phyloP scores from a whole-genome alignment of 768 basidiomycete species.

The Dentipellis sp. region DNA sequence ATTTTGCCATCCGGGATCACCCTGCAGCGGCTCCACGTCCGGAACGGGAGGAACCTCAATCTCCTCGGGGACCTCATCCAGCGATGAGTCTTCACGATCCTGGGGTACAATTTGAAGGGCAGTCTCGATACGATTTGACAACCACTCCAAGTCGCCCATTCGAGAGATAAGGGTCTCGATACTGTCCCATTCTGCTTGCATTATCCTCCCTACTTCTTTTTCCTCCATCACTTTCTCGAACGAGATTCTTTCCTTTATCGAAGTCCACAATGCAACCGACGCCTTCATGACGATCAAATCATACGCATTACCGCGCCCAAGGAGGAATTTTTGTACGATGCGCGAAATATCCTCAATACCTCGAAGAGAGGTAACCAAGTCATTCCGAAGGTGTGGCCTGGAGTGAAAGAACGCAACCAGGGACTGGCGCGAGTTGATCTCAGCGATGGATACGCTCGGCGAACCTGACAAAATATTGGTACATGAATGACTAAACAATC shows the following conservation, averaged over 20 bases:
- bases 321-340: slow-evolving; percentile 66
- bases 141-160: slow-evolving; percentile 37
- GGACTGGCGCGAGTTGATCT: slow-evolving; percentile 70
- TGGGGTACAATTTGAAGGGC: slow-evolving; percentile 10
- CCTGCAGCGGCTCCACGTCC: slow-evolving; percentile 4
- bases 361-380: slow-evolving; percentile 46
- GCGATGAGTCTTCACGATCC: slow-evolving; percentile 10
- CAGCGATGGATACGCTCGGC: slow-evolving; percentile 65
- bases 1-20: slow-evolving; percentile 20
- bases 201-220: slow-evolving; percentile 16
- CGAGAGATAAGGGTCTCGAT: slow-evolving; percentile 44
- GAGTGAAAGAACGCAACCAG: slow-evolving; percentile 62
- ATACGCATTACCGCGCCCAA: slow-evolving; percentile 53
- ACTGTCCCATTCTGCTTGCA: slow-evolving; percentile 42
- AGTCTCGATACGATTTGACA: slow-evolving; percentile 51
- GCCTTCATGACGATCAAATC: slow-evolving; percentile 60
- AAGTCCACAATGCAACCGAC: slow-evolving; percentile 52
- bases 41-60: slow-evolving; percentile 12
- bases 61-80: not conserved
- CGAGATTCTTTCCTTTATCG: slow-evolving; percentile 39
- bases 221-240: slow-evolving; percentile 50
- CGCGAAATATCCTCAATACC: slow-evolving; percentile 64
- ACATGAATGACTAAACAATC: too few relatives aligned
- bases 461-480: slow-evolving; percentile 43
- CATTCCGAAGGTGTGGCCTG: slow-evolving; percentile 53